These are phyloP conservation scores for Cicer bijugum DNA, from an alignment of 306 rosid genomes.

Conservation along the genomic window DNA sequence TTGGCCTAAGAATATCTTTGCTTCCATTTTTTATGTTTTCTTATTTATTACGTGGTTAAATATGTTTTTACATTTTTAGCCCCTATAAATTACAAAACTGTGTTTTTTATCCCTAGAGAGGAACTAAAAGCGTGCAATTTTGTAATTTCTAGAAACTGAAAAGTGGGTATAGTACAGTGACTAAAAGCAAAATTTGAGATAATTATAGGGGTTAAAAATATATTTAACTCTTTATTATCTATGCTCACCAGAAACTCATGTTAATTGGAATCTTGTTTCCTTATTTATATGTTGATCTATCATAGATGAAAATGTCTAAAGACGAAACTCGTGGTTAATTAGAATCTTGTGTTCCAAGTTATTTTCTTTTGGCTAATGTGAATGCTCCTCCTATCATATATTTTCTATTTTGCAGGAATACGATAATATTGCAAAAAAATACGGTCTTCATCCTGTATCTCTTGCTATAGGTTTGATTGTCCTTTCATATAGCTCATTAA, in stretches of 20 bases:
- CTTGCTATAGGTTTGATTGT: conserved; percentile 78
- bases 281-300: conserved; percentile 13
- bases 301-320: conserved; percentile 32
- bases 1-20: background rate
- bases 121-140: no score
- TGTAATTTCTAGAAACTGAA: no score
- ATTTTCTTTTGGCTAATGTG: conserved; percentile 32
- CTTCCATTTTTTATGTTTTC: conserved; percentile 6
- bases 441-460: conserved; percentile 79
- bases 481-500: background rate
- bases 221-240: no score
- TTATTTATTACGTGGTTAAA: background rate
- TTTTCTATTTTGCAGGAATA: conserved; percentile 66
- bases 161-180: no score
- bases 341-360: conserved; percentile 32
- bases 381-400: conserved; percentile 23
- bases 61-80: no score
- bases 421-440: conserved; percentile 57
- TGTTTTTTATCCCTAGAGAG: no score
- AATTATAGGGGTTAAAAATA: no score
- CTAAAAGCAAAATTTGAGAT: no score
- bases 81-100: no score
- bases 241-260: no score
- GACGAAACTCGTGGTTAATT: conserved; percentile 4
- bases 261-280: no score